Evolutionary conservation across 2,329 filamentous ascomycete genomes (phyloP).

Genomic region (Diaporthe vexans): DNA sequence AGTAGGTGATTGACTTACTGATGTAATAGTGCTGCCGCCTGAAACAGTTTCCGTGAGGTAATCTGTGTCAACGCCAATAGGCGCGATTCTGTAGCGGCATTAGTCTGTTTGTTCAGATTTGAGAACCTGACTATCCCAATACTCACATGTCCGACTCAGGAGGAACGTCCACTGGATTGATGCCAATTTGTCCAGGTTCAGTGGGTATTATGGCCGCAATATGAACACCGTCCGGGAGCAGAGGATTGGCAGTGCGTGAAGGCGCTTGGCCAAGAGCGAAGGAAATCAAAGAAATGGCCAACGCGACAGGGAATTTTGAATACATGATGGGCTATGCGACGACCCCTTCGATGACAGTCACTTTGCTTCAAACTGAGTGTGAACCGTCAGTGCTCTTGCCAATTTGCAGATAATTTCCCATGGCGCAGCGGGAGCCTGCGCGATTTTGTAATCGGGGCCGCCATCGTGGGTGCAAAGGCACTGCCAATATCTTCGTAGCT

Average conservation of each 20-base stretch:
- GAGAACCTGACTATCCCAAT: not conserved
- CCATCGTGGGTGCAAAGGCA: slow-evolving; percentile 7
- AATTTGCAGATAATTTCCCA: slow-evolving; percentile 1
- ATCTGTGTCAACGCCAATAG: slow-evolving; percentile 13
- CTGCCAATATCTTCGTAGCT: slow-evolving; percentile 13
- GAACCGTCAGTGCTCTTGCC: slow-evolving; percentile 14
- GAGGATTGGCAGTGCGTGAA: not conserved
- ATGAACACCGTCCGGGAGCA: not conserved
- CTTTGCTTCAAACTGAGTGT: slow-evolving; percentile 10
- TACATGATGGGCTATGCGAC: slow-evolving; percentile 9
- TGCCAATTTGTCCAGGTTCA: slow-evolving; percentile 21
- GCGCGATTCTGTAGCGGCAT: slow-evolving; percentile 17
- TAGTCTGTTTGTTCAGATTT: slow-evolving; percentile 13
- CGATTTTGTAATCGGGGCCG: slow-evolving; percentile 15
- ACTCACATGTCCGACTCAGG: slow-evolving; percentile 20
- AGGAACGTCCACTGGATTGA: slow-evolving; percentile 19
- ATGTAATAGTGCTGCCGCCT: slow-evolving; percentile 14
- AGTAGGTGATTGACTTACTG: slow-evolving; percentile 13
- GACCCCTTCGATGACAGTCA: slow-evolving; percentile 4
- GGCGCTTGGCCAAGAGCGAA: slow-evolving; percentile 10
- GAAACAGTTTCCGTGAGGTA: slow-evolving; percentile 10
- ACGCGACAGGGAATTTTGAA: not conserved
- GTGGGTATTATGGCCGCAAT: slow-evolving; percentile 17
- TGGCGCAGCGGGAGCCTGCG: slow-evolving; percentile 14
- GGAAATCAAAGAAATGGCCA: slow-evolving; percentile 16